Base-by-base conservation (phyloP, 2,329 filamentous ascomycete species). In the Penicillium sumatraense region DNA sequence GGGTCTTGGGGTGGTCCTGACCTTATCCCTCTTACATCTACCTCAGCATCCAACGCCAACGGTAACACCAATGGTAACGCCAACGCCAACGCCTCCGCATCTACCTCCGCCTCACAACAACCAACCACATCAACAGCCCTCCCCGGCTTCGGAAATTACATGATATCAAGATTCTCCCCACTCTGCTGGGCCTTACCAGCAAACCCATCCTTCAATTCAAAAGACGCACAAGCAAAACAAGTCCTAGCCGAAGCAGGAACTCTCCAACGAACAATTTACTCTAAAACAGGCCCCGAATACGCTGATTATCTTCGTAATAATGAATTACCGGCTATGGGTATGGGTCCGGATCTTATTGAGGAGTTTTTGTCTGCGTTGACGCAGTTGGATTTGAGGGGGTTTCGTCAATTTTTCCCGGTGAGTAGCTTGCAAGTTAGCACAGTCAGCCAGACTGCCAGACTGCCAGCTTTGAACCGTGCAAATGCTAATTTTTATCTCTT, bases 1-100 rank as follows among this genome's bases (percentile, higher is more conserved):
- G 81, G 83, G 26, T 87, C 92, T 36, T 99, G 95, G 93, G 93
- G 95, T 54, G 95, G 93, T 0, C 90, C 91, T 1, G 91, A 96
- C 61, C 75, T 86, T 60, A 80, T 89, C 33, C 72, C 69, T 11
- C n/a, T n/a, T n/a, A n/a, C n/a, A n/a, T n/a, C n/a, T n/a, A n/a
- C n/a, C n/a, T n/a, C n/a, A n/a, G n/a, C n/a, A n/a, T n/a, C n/a
- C n/a, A n/a, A n/a, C n/a, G n/a, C n/a, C n/a, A n/a, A n/a, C n/a
- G n/a, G n/a, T n/a, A n/a, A n/a, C n/a, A 65, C 64, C 33, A 36
- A 16, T 6, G 56, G 64, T 11, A 31, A 31, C 21, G 38, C 66
- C 16, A 72, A 74, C 49, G 68, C 68, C 24, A 57, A 64, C 24
- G 52, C 68, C 38, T 52, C 65, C n/a, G n/a, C n/a, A n/a, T n/a